Conservation (phyloP, 2,329 filamentous ascomycete species). For the Cladosporium cucumerinum region DNA sequence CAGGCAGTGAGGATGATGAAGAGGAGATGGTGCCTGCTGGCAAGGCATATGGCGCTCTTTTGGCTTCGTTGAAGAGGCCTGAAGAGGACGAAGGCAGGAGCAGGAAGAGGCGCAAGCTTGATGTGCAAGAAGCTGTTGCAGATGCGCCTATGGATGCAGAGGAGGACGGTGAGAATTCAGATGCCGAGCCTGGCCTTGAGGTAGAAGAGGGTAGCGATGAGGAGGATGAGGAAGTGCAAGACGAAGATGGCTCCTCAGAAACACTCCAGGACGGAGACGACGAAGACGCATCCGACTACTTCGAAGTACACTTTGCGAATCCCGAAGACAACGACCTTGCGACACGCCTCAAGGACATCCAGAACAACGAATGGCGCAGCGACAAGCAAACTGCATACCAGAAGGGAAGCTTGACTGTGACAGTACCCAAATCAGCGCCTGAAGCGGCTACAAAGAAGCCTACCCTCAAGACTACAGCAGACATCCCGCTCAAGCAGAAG, state of each 20-base stretch:
- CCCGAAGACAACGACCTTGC: slow-evolving; percentile 61
- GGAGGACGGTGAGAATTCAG: slow-evolving; percentile 35
- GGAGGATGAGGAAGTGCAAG: slow-evolving; percentile 38
- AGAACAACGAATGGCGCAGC: slow-evolving; percentile 47
- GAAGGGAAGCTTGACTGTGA: slow-evolving; percentile 21
- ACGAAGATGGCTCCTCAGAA: slow-evolving; percentile 45
- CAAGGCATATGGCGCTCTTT: slow-evolving; percentile 54
- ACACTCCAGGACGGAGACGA: slow-evolving; percentile 49
- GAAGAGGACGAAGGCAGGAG: slow-evolving; percentile 43
- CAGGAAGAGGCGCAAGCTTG: slow-evolving; percentile 54
- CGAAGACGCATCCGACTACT: slow-evolving; percentile 39
- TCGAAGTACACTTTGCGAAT: slow-evolving; percentile 73
- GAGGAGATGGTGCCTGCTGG: slow-evolving; percentile 28
- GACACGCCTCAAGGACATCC: slow-evolving; percentile 47
- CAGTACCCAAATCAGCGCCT: slow-evolving; percentile 19
- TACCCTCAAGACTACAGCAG: slow-evolving; percentile 21
- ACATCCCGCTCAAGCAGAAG: slow-evolving; percentile 67
- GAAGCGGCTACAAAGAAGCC: slow-evolving; percentile 17
- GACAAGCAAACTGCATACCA: slow-evolving; percentile 23
- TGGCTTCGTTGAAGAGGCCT: slow-evolving; percentile 52
- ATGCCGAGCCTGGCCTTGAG: slow-evolving; percentile 33
- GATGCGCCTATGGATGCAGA: slow-evolving; percentile 36
- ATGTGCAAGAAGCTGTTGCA: slow-evolving; percentile 20
- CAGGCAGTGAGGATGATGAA: slow-evolving; percentile 31
- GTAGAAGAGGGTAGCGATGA: slow-evolving; percentile 39